Base-by-base conservation (phyloP, 352 stramenopile species). In the Phytophthora capsici region DNA sequence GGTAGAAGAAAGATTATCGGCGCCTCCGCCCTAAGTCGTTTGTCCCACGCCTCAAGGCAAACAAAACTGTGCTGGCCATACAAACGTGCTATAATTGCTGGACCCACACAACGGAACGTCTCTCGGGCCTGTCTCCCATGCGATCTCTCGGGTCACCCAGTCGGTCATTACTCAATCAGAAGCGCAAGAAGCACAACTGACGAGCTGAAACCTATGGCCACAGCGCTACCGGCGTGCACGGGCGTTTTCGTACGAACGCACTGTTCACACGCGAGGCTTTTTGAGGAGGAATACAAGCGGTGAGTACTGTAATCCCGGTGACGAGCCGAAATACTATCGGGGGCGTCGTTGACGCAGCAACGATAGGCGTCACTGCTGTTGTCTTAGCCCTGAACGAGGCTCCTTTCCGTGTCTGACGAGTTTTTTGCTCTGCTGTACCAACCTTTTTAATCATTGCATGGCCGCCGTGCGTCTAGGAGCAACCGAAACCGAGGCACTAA, bases 241-340 rank as follows among this genome's bases (percentile, higher is more conserved):
- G 83, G 77, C 37, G 64, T 67, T 19, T 88, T 90, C 43, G 69
- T 68, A 40, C 75, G 63, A 44, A 49, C 54, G 20, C 65, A 60
- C 41, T 90, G 81, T 57, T 25, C 44, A 14, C 81, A 90, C 37
- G 26, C 63, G 12, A 51, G 53, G 59, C 66, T 90, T 28, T 90
- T 90, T 51, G 46, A 76, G 40, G 51, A 51, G 25, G 81, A 90
- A 56, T 90, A 90, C 75, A 90, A 90, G 57, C 75, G 81, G 81
- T 90, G 51, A 53, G 76, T 57, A 7, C 25, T 13, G 25, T 12
- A 2, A 6, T 4, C 34, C 17, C 28, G 14, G 49, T 13, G 46
- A 34, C 37, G 46, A 23, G 47, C 17, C 49, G 51, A 56, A 68
- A 72, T 72, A 60, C 17, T 58, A 45, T 49, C 16, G 2, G 37